Conservation (phyloP, 2,329 filamentous ascomycete species). For the Madurella mycetomatis region DNA sequence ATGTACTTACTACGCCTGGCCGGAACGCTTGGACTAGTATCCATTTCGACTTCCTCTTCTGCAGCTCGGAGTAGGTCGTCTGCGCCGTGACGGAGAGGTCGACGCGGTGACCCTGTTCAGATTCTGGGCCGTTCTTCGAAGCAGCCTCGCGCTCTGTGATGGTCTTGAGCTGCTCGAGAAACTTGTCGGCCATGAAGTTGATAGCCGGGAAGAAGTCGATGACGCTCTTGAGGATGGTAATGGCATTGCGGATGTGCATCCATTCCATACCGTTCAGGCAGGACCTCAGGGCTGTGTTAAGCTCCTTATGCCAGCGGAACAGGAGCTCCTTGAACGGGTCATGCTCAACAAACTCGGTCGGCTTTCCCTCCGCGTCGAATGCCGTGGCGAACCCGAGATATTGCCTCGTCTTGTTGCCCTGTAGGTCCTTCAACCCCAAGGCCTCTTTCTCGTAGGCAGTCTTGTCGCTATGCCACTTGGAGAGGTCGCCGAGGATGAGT, state of each 20-base stretch:
- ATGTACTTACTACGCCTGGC: slow-evolving; percentile 53
- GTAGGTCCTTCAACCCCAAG: slow-evolving; percentile 45
- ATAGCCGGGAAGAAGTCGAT: slow-evolving; percentile 81
- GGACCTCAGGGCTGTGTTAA: slow-evolving; percentile 73
- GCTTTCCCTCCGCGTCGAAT: slow-evolving; percentile 66
- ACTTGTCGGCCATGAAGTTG: slow-evolving; percentile 76
- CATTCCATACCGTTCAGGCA: slow-evolving; percentile 83
- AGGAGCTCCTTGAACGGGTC: slow-evolving; percentile 81
- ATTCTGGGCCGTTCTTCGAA: slow-evolving; percentile 39
- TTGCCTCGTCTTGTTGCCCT: slow-evolving; percentile 42
- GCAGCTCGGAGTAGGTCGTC: slow-evolving; percentile 66
- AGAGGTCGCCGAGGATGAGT: slow-evolving; percentile 73
- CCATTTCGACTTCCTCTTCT: slow-evolving; percentile 63
- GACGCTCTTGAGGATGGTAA: slow-evolving; percentile 78
- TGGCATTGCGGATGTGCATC: slow-evolving; percentile 96
- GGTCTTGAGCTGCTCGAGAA: slow-evolving; percentile 59
- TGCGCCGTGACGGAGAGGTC: slow-evolving; percentile 71
- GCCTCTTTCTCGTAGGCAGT: slow-evolving; percentile 77
- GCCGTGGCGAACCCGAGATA: slow-evolving; percentile 75
- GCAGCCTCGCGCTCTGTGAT: slow-evolving; percentile 59
- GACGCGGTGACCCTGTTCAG: slow-evolving; percentile 57
- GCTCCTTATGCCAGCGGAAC: slow-evolving; percentile 83
- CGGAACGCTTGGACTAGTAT: slow-evolving; percentile 71
- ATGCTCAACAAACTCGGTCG: slow-evolving; percentile 70
- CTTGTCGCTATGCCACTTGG: slow-evolving; percentile 78